Conservation (phyloP, 768 basidiomycete genomes). For the Boletus reticuloceps region DNA sequence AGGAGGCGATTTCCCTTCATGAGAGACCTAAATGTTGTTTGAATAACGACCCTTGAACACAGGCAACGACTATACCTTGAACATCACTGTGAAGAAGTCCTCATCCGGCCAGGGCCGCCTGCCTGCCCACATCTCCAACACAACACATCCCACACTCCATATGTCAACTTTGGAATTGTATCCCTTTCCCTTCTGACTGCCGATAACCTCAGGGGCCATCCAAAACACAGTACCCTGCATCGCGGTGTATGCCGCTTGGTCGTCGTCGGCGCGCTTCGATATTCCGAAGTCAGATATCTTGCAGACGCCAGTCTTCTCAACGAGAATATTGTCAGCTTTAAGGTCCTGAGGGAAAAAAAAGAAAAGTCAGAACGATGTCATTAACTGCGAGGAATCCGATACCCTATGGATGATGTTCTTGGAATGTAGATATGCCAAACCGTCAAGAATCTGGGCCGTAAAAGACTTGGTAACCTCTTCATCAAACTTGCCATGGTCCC, state of each 20-base stretch:
- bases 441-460: conserved; percentile 86
- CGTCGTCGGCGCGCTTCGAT: conserved; percentile 91
- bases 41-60: not conserved
- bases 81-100: conserved; percentile 89
- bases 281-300: conserved; percentile 99
- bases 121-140: conserved; percentile 99
- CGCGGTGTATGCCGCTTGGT: conserved; percentile 79
- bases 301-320: conserved; percentile 87
- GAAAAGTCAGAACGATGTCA: conserved; percentile 6
- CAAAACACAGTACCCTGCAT: conserved; percentile 99
- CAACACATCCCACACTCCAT: conserved; percentile 98
- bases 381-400: conserved; percentile 18
- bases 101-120: conserved; percentile 91
- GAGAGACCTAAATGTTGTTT: conserved; percentile 60
- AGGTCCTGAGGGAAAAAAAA: conserved; percentile 59
- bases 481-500: conserved; percentile 90
- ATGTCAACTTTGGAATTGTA: conserved; percentile 98
- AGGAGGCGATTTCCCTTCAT: conserved; percentile 82
- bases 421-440: conserved; percentile 90
- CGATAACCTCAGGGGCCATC: conserved; percentile 98
- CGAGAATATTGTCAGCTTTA: conserved; percentile 97
- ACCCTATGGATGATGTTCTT: conserved; percentile 92
- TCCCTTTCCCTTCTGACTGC: conserved; percentile 75
- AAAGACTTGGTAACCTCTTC: conserved; percentile 93
- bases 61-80: conserved; percentile 60